Evolutionary conservation across 768 basidiomycete genomes (phyloP).

Genomic region (Butyriboletus loyo): DNA sequence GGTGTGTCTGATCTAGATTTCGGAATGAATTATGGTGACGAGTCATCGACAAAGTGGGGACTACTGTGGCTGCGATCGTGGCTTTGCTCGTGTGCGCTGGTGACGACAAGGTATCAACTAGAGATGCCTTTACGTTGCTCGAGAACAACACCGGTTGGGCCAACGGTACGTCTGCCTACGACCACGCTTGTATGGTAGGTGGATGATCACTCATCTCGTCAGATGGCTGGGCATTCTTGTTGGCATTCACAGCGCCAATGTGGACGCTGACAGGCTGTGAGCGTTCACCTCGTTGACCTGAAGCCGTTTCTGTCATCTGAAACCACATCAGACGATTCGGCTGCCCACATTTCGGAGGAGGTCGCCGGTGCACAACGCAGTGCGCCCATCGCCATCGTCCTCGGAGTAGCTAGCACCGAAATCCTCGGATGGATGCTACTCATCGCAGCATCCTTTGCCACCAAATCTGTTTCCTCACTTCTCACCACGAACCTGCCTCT

Average conservation of each 20-base stretch:
- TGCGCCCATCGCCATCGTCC: constrained; percentile 67
- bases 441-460: constrained; percentile 65
- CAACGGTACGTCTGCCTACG: constrained; percentile 41
- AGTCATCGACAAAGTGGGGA: constrained; percentile 45
- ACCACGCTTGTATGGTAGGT: background rate
- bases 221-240: constrained; percentile 73
- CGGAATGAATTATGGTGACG: background rate
- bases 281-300: constrained; percentile 17
- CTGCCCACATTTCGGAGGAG: constrained; percentile 74
- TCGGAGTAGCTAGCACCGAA: constrained; percentile 59
- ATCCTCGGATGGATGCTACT: constrained; percentile 63
- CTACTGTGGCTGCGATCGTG: constrained; percentile 61
- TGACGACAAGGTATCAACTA: constrained; percentile 57
- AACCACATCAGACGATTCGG: constrained; percentile 58
- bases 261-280: constrained; percentile 77
- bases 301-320: background rate
- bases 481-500: constrained; percentile 51
- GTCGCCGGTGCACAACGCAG: constrained; percentile 59
- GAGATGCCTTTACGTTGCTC: constrained; percentile 64
- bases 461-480: constrained; percentile 49
- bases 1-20: constrained; percentile 35
- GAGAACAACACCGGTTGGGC: constrained; percentile 73
- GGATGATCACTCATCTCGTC: background rate
- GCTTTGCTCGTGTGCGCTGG: constrained; percentile 56
- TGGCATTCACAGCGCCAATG: constrained; percentile 74